Percentiles rank a stretch among this genome's conserved stretches.
phyloP scores from a whole-genome alignment of 1,284 basidiomycete species.

The Ustilago shanxiensis region DNA sequence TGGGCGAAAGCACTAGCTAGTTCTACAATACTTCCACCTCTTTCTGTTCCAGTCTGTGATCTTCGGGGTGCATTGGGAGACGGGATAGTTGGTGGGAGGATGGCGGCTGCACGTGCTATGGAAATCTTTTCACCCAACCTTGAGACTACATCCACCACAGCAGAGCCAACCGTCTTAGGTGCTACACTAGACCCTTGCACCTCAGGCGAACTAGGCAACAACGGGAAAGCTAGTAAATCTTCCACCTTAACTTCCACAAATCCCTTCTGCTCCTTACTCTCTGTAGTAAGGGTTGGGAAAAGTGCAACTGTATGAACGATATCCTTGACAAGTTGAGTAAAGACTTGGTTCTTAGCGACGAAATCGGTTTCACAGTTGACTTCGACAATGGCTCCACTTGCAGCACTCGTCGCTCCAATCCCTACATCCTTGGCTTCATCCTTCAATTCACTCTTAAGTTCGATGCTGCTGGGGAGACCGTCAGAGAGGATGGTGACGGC shows the following conservation, averaged over 20 bases:
- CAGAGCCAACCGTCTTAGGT: constrained; percentile 77
- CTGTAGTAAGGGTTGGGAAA: constrained; percentile 74
- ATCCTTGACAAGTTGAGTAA: constrained; percentile 81
- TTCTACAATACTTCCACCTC: constrained; percentile 49
- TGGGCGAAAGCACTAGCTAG: constrained; percentile 85
- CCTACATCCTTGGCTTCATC: constrained; percentile 69
- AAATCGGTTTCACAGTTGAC: constrained; percentile 98
- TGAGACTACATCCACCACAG: constrained; percentile 83
- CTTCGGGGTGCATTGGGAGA: constrained; percentile 39
- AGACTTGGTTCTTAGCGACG: constrained; percentile 88
- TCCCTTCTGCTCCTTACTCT: neutral
- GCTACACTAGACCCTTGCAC: constrained; percentile 67
- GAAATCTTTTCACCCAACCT: constrained; percentile 91
- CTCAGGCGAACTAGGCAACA: constrained; percentile 49
- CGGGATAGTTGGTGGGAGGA: constrained; percentile 75
- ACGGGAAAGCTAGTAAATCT: constrained; percentile 67
- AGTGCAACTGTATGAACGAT: constrained; percentile 89
- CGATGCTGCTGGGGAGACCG: constrained; percentile 70
- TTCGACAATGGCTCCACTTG: constrained; percentile 86
- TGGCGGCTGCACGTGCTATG: constrained; percentile 79
- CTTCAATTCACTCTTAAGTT: constrained; percentile 40
- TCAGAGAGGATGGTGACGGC: constrained; percentile 80
- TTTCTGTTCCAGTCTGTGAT: constrained; percentile 17
- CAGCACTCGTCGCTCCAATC: constrained; percentile 41
- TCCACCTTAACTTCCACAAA: constrained; percentile 47